Evolutionary conservation across 805 yeast genomes (phyloP).

Genomic region (Pichia manshurica): DNA sequence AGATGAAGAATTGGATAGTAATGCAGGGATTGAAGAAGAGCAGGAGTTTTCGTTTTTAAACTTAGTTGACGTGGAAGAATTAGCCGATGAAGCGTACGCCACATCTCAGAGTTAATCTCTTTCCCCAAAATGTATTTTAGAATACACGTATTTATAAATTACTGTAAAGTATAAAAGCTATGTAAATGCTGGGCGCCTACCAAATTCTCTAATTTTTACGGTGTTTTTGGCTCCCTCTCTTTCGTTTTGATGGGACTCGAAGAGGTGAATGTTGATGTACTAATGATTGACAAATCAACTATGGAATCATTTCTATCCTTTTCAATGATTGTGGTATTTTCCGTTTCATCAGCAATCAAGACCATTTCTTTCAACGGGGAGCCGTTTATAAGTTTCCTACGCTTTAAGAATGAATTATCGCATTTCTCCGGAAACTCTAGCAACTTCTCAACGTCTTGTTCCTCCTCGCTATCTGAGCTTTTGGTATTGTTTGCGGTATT

Average conservation of each 20-base stretch:
- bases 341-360: neutral
- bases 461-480: conserved; percentile 11
- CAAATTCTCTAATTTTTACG: no score
- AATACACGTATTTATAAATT: no score
- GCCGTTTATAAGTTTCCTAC: neutral
- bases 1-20: conserved; percentile 35
- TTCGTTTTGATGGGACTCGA: neutral
- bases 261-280: neutral
- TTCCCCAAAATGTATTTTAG: no score
- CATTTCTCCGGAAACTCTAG: neutral
- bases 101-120: no score
- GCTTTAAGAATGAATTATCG: neutral
- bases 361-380: conserved; percentile 9
- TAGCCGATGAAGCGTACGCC: conserved; percentile 43
- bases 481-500: conserved; percentile 5
- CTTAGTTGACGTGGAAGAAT: conserved; percentile 49
- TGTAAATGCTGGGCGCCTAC: no score
- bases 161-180: neutral
- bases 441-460: conserved; percentile 3
- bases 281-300: neutral
- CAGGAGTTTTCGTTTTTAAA: conserved; percentile 39
- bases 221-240: conserved; percentile 8
- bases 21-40: conserved; percentile 32
- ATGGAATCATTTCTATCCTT: neutral
- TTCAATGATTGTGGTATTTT: neutral